phyloP scores from a whole-genome alignment of 208 protist genomes.

The Borovskyia barvae region DNA sequence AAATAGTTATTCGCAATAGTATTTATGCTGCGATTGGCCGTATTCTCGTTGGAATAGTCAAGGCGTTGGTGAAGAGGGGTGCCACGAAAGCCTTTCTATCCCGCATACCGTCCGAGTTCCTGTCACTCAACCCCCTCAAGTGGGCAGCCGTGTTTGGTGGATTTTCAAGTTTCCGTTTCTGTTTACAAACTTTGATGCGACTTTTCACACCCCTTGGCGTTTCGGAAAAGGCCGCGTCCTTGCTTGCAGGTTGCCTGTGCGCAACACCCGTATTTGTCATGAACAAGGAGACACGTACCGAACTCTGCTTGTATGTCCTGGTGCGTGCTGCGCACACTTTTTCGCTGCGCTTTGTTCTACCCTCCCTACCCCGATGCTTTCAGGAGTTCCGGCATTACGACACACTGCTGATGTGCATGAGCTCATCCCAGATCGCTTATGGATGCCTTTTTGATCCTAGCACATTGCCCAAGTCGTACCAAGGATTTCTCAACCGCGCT shows the following conservation, averaged over 20 bases:
- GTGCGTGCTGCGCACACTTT: conserved; percentile 75
- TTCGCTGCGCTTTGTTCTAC: conserved; percentile 54
- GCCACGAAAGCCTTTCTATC: conserved; percentile 28
- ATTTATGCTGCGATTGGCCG: conserved; percentile 55
- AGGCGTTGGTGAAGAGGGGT: conserved; percentile 53
- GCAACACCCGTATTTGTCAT: conserved; percentile 69
- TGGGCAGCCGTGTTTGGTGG: conserved; percentile 72
- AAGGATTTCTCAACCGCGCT: conserved; percentile 58
- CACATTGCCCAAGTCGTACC: conserved; percentile 77
- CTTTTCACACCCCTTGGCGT: conserved; percentile 22
- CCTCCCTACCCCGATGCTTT: conserved; percentile 39
- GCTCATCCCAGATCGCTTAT: conserved; percentile 77
- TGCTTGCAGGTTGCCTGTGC: conserved; percentile 64
- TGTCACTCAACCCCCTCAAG: conserved; percentile 78
- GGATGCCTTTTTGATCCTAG: conserved; percentile 64
- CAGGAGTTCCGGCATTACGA: conserved; percentile 80
- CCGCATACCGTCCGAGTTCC: conserved; percentile 46
- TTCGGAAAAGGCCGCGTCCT: conserved; percentile 39
- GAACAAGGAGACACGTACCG: conserved; percentile 67
- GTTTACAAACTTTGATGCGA: conserved; percentile 38
- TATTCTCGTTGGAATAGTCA: conserved; percentile 67
- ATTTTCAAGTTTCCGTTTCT: conserved; percentile 70
- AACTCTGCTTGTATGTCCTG: conserved; percentile 79
- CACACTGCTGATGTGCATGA: conserved; percentile 75
- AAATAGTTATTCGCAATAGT: conserved; percentile 64